Evolutionary conservation across 345 rosid genomes (phyloP).

Genomic region (Populus deltoides): DNA sequence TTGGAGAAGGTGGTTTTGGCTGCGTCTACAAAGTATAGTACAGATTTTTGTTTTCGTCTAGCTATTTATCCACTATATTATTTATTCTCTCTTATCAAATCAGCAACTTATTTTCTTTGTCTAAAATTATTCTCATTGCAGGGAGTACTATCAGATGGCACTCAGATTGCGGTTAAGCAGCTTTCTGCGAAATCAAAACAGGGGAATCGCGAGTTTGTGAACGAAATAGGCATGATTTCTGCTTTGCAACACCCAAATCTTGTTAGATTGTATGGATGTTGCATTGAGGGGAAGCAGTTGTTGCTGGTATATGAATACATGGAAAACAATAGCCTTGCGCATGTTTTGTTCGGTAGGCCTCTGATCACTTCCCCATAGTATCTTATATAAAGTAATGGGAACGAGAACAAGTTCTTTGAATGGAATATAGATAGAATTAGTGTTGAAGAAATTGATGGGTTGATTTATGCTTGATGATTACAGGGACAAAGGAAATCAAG

Average conservation of each 20-base stretch:
- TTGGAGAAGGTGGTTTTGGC: conserved; percentile 6
- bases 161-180: conserved; percentile 48
- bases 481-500: background rate
- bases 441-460: too few relatives aligned
- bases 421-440: too few relatives aligned
- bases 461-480: background rate
- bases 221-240: conserved; percentile 18
- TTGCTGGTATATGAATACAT: too few relatives aligned
- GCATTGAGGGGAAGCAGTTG: too few relatives aligned
- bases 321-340: conserved; percentile 51
- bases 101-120: too few relatives aligned
- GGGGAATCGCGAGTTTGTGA: conserved; percentile 56
- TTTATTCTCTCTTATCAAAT: background rate
- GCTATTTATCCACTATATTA: background rate
- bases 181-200: conserved; percentile 53
- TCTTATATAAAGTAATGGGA: too few relatives aligned
- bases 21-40: conserved; percentile 51
- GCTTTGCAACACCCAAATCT: too few relatives aligned
- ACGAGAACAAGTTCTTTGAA: too few relatives aligned
- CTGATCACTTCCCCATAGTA: background rate
- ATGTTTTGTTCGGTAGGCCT: conserved; percentile 41
- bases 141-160: too few relatives aligned
- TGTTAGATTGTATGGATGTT: too few relatives aligned
- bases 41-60: too few relatives aligned
- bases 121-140: too few relatives aligned